These are phyloP conservation scores for Amanita rimosa DNA, from an alignment of 768 basidiomycete genomes.

Conservation along the genomic window DNA sequence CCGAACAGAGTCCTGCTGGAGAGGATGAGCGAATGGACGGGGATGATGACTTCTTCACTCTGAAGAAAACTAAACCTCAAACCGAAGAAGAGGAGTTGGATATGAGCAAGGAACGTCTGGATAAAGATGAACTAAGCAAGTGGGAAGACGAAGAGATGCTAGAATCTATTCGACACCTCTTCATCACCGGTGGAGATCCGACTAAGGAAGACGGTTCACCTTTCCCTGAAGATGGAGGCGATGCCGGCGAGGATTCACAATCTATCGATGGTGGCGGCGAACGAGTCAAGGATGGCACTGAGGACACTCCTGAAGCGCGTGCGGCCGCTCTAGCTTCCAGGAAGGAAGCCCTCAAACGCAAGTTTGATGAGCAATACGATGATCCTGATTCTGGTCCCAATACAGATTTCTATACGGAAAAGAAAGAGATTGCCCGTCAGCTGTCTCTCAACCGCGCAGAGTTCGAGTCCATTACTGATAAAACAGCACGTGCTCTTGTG, in stretches of 20 bases:
- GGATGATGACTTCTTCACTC: conserved; percentile 69
- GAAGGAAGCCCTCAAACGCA: conserved; percentile 85
- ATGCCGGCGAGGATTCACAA: conserved; percentile 28
- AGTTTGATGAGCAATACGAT: conserved; percentile 96
- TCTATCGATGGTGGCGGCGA: conserved; percentile 21
- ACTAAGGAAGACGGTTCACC: conserved; percentile 22
- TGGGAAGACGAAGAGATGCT: conserved; percentile 85
- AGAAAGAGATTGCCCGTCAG: conserved; percentile 85
- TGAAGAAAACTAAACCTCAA: conserved; percentile 27
- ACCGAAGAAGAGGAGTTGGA: conserved; percentile 49
- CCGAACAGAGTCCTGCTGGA: conserved; percentile 19
- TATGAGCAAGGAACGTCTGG: conserved; percentile 51
- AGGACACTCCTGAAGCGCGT: conserved; percentile 24
- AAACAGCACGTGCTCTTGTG: conserved; percentile 60
- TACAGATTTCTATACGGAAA: conserved; percentile 81
- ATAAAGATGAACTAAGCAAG: conserved; percentile 40
- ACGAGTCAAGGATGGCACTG: conserved; percentile 11
- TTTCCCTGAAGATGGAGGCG: conserved; percentile 29
- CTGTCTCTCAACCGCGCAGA: conserved; percentile 75
- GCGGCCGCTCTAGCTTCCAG: conserved; percentile 62
- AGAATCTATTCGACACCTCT: conserved; percentile 77
- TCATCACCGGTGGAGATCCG: conserved; percentile 69
- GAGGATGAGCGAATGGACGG: conserved; percentile 21
- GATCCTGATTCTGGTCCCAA: conserved; percentile 63
- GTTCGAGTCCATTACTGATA: conserved; percentile 68